A percentile compares a stretch with the other conserved stretches of the same genome.
Conservation (phyloP, 2,329 filamentous ascomycete genomes). For the Sphaceloma murrayae region DNA sequence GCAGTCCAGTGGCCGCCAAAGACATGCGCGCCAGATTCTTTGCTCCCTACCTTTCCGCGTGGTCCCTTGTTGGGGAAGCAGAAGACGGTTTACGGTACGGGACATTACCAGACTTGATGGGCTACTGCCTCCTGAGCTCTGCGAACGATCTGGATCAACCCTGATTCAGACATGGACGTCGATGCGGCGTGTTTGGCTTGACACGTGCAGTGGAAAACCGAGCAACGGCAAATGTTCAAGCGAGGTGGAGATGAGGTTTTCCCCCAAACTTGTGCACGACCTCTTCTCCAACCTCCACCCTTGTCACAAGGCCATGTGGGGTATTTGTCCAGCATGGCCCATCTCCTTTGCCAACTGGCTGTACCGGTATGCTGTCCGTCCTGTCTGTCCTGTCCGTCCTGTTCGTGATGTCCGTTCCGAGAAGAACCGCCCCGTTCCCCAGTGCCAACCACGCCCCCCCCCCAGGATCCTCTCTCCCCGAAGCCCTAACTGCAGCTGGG, state of each 20-base stretch:
- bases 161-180: constrained; percentile 2
- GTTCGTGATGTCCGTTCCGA: no score
- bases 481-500: neutral
- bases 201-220: constrained; percentile 7
- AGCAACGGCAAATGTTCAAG: neutral
- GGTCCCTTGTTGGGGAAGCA: constrained; percentile 12
- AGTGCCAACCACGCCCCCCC: no score
- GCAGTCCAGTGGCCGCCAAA: no score
- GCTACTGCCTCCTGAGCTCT: neutral
- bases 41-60: neutral
- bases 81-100: constrained; percentile 8
- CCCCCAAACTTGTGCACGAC: neutral
- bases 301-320: constrained; percentile 2
- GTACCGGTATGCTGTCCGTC: no score
- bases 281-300: constrained; percentile 3
- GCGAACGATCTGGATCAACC: constrained; percentile 1
- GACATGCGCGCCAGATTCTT: neutral
- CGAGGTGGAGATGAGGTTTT: neutral
- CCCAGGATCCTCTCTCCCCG: no score
- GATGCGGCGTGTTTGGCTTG: constrained; percentile 2
- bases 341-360: neutral
- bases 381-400: no score
- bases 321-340: neutral
- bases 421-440: no score
- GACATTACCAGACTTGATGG: constrained; percentile 2